Evolutionary conservation across 495 filamentous ascomycete species (phyloP).

Genomic region (Podospora sp.): DNA sequence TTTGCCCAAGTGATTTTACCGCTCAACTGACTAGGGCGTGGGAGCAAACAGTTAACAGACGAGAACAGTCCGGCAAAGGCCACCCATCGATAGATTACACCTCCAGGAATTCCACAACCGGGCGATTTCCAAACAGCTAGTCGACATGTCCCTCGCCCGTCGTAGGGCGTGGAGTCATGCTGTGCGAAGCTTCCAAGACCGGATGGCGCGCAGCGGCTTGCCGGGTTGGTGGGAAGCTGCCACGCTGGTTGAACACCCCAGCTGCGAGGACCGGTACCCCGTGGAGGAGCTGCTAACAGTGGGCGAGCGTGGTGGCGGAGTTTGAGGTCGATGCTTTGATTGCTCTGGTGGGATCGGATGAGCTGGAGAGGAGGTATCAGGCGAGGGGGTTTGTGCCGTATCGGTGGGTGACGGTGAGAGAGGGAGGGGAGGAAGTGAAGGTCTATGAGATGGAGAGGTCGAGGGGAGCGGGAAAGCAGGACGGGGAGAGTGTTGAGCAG

Average conservation of each 20-base stretch:
- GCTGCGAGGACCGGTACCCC: neutral
- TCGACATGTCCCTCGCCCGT: neutral
- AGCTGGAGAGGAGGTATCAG: neutral
- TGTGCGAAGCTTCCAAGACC: neutral
- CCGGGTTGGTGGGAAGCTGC: neutral
- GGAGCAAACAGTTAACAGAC: neutral
- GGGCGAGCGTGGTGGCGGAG: neutral
- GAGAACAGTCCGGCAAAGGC: neutral
- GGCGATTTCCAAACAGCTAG: neutral
- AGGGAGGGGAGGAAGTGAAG: neutral
- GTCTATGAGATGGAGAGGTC: too few relatives aligned
- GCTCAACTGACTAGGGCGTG: neutral
- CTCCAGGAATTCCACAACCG: neutral
- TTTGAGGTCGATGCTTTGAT: neutral
- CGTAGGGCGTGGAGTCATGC: neutral
- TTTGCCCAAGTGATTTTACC: neutral
- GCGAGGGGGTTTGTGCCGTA: neutral
- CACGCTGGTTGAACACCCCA: neutral
- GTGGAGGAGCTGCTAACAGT: neutral
- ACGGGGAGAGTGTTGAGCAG: too few relatives aligned
- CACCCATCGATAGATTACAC: neutral
- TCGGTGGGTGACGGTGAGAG: neutral
- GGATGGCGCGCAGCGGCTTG: neutral
- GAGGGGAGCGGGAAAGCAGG: too few relatives aligned
- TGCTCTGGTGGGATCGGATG: neutral